Evolutionary conservation across 1,139 yeast genomes (phyloP).

Genomic region (Entelexis sorbosivorans): DNA sequence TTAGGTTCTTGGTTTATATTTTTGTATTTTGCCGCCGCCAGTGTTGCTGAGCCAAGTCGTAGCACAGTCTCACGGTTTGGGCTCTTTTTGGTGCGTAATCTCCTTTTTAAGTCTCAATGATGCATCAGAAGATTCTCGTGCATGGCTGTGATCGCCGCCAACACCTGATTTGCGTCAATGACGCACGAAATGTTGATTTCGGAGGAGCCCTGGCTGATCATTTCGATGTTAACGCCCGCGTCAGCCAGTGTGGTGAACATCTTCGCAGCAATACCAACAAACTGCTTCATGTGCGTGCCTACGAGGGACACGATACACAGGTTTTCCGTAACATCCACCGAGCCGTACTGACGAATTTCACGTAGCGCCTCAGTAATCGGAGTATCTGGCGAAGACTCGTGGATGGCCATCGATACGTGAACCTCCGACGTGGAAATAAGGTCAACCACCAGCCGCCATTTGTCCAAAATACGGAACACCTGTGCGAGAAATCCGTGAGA

Average conservation of each 20-base stretch:
- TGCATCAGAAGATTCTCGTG: constrained; percentile 55
- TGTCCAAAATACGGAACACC: constrained; percentile 77
- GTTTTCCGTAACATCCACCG: constrained; percentile 75
- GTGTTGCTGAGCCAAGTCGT: too few species aligned
- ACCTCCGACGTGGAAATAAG: constrained; percentile 94
- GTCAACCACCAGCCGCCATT: constrained; percentile 78
- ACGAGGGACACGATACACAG: constrained; percentile 89
- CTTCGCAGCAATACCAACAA: constrained; percentile 92
- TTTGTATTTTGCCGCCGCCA: too few species aligned
- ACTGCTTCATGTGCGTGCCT: constrained; percentile 94
- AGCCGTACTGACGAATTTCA: constrained; percentile 70
- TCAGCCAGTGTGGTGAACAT: constrained; percentile 94
- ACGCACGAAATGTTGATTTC: constrained; percentile 96
- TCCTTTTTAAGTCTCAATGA: not conserved
- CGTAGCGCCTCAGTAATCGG: constrained; percentile 55
- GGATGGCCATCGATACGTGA: constrained; percentile 95
- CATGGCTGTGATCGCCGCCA: constrained; percentile 74
- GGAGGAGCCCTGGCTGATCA: constrained; percentile 97
- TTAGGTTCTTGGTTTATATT: too few species aligned
- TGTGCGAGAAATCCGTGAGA: constrained; percentile 93
- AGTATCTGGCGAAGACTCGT: constrained; percentile 52
- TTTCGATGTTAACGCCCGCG: constrained; percentile 84
- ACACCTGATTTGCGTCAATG: constrained; percentile 68
- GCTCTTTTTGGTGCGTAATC: too few species aligned
- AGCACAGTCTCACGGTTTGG: too few species aligned